Evolutionary conservation across 1,284 basidiomycete species (phyloP), one percentile per base, ranked within the genome.

Genomic region (Quambalaria eucalypti): DNA sequence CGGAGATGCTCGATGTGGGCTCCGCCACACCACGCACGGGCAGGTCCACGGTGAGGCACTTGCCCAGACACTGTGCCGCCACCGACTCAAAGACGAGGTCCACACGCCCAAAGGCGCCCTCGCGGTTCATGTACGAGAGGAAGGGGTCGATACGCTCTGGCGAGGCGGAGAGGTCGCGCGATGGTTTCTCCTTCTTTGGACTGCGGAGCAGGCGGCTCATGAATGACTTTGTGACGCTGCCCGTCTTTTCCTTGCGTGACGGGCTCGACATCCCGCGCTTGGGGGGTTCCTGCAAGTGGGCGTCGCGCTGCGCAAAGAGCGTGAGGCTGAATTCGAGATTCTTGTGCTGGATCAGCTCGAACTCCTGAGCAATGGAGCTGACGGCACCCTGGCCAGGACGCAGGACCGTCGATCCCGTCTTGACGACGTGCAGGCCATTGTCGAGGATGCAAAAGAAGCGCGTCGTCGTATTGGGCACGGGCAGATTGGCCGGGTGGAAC

Each of bases 341-440:
- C 53, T 65, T 61, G 59, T 73, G 72, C 59, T 75, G 66, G 51
- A 75, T 62, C 56, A 75, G 60, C 69, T 95, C 90, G 68, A 96
- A 97, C 76, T 96, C 91, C 75, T 93, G 90, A 50, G 88, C 85
- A 61, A 97, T 88, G 21, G 80, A 80, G 53, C 82, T 83, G 16
- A 51, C 36, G 4, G 50, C 52, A 28, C 87, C 84, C 33, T 52
- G 47, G 28, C 86, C 84, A 36, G 80, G 77, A 29, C 78, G 78
- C 2, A 96, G 78, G 9, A 79, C 78, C 40, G 81, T 82, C 66
- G 89, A 87, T 0, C 89, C 90, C 0, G 92, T 96, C 4, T 88
- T 89, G 54, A 98, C 93, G 64, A 87, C 92, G 77, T 97, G 91
- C 56, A 95, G 90, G 7, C 92, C 91, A 67, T 97, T 97, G 78